Conservation (phyloP, 2,329 filamentous ascomycete genomes). For the Cladosporium oxysporum region DNA sequence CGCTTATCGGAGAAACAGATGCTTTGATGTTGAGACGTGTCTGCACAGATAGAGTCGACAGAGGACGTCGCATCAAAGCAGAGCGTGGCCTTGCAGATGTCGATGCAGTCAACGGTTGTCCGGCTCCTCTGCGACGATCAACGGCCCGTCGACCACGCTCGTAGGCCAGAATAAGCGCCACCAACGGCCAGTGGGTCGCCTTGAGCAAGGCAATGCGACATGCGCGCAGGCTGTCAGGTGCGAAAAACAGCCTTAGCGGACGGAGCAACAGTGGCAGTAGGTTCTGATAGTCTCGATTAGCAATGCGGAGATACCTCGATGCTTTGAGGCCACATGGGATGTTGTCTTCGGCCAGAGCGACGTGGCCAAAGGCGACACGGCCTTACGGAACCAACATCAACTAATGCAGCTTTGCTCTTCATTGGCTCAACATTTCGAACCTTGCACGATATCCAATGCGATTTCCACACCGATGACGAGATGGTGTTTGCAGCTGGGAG, state of each 20-base stretch:
- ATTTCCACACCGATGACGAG: not conserved
- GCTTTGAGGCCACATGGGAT: not conserved
- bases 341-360: not conserved
- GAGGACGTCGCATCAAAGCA: constrained; percentile 19
- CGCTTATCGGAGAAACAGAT: not conserved
- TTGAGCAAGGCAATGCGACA: constrained; percentile 61
- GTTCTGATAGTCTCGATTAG: constrained; percentile 53
- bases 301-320: constrained; percentile 14
- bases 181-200: constrained; percentile 65
- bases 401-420: not conserved
- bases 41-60: constrained; percentile 13
- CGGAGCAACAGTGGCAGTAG: constrained; percentile 72
- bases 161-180: constrained; percentile 68
- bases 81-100: constrained; percentile 35
- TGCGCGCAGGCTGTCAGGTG: constrained; percentile 64
- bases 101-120: constrained; percentile 24
- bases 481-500: not conserved
- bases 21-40: not conserved
- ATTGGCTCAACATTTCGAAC: constrained; percentile 5
- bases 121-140: constrained; percentile 20
- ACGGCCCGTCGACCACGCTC: constrained; percentile 49
- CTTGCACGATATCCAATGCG: not conserved
- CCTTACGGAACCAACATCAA: constrained; percentile 17
- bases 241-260: constrained; percentile 68
- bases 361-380: not conserved